Percentiles rank a stretch among this genome's conserved stretches.
phyloP scores from a whole-genome alignment of 805 yeast species.

The Myxozyma vanderwaltii region DNA sequence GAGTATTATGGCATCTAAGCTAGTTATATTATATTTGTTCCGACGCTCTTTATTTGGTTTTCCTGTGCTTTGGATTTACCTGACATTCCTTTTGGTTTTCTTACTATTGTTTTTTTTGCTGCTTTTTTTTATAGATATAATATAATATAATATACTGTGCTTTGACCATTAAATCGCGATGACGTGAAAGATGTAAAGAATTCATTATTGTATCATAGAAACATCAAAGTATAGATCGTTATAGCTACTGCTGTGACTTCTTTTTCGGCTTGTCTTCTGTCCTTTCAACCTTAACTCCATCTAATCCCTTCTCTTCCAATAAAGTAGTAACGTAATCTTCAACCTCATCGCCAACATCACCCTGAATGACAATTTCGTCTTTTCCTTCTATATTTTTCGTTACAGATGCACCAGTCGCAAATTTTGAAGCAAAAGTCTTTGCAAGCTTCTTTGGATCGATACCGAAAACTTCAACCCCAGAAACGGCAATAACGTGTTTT shows the following conservation, averaged over 20 bases:
- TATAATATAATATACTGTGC: conserved; percentile 24
- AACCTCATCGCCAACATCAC: conserved; percentile 92
- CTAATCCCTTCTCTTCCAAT: conserved; percentile 77
- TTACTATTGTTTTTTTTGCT: neutral
- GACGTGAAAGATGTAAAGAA: too few relatives aligned
- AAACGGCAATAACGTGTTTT: conserved; percentile 81
- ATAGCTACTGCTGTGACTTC: conserved; percentile 44
- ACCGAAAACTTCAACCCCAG: conserved; percentile 85
- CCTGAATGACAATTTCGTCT: conserved; percentile 90
- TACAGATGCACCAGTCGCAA: conserved; percentile 95
- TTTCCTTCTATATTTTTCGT: conserved; percentile 87
- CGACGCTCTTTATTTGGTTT: neutral
- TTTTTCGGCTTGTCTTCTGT: conserved; percentile 79
- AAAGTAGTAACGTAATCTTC: conserved; percentile 71
- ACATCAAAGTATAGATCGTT: too few relatives aligned
- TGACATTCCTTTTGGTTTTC: neutral
- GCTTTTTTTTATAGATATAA: neutral
- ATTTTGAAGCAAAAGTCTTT: conserved; percentile 88
- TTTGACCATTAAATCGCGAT: too few relatives aligned
- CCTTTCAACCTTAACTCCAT: conserved; percentile 85
- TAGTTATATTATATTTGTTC: neutral
- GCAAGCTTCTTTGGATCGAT: conserved; percentile 88
- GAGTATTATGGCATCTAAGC: neutral
- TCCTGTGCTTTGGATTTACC: neutral
- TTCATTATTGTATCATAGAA: too few relatives aligned